Percentiles rank a stretch among this genome's conserved stretches.
These are phyloP conservation scores for Malassezia caprae DNA, from an alignment of 1,284 basidiomycete genomes.

Conservation along the genomic window DNA sequence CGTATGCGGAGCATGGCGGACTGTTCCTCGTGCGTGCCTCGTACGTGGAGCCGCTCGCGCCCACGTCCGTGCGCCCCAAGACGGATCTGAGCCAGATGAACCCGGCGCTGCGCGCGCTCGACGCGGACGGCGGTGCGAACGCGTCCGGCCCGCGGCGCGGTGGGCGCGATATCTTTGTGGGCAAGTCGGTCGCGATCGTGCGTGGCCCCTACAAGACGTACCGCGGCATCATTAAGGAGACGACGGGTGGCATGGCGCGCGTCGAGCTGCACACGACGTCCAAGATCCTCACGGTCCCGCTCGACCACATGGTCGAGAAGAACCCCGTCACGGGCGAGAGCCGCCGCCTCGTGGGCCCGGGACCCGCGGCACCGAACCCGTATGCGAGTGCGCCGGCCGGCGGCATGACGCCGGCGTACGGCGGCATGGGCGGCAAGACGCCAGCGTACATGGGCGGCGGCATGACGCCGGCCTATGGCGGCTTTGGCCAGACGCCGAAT, in stretches of 20 bases:
- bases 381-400: constrained; percentile 15
- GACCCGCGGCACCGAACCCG: constrained; percentile 16
- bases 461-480: constrained; percentile 34
- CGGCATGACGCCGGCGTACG: constrained; percentile 25
- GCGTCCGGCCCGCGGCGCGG: constrained; percentile 24
- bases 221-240: constrained; percentile 85
- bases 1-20: constrained; percentile 79
- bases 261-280: constrained; percentile 86
- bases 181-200: constrained; percentile 67
- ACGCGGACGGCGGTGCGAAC: constrained; percentile 29
- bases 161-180: constrained; percentile 64
- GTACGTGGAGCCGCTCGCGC: constrained; percentile 56
- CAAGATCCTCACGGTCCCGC: constrained; percentile 76
- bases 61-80: constrained; percentile 50
- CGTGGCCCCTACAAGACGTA: constrained; percentile 87
- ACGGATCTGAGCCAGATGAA: constrained; percentile 90
- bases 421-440: constrained; percentile 12
- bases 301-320: constrained; percentile 66
- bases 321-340: constrained; percentile 48
- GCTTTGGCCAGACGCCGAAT: constrained; percentile 4
- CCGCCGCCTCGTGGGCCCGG: constrained; percentile 18
- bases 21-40: constrained; percentile 68
- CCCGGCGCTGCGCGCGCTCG: constrained; percentile 56
- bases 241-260: constrained; percentile 73
- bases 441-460: constrained; percentile 17